Evolutionary conservation across 495 filamentous ascomycete species (phyloP).

Genomic region (Aspergillus conjunctus): DNA sequence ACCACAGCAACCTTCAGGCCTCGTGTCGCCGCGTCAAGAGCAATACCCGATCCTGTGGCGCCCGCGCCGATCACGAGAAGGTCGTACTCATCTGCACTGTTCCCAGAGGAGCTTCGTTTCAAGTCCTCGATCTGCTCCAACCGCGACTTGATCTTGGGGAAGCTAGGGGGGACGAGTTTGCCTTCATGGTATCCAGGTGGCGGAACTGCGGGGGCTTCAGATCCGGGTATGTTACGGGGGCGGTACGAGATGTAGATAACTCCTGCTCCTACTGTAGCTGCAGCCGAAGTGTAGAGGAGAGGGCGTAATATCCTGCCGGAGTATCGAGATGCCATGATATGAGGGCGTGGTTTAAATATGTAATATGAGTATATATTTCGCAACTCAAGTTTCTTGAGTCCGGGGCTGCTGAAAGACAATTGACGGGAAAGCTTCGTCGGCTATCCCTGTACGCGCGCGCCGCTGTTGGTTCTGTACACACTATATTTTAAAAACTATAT

Average conservation of each 20-base stretch:
- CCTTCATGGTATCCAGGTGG: slow-evolving; percentile 82
- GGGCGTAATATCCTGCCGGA: slow-evolving; percentile 58
- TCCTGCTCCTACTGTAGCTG: slow-evolving; percentile 58
- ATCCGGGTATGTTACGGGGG: slow-evolving; percentile 83
- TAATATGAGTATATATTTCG: too few species aligned
- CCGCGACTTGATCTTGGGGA: slow-evolving; percentile 74
- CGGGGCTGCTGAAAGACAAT: background rate
- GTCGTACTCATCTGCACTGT: slow-evolving; percentile 65
- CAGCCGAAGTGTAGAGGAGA: slow-evolving; percentile 63
- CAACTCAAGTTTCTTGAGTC: too few species aligned
- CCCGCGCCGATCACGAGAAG: slow-evolving; percentile 89
- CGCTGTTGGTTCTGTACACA: too few species aligned
- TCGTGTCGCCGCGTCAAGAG: slow-evolving; percentile 89
- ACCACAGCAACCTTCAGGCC: slow-evolving; percentile 91
- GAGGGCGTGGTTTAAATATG: background rate
- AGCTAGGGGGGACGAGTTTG: slow-evolving; percentile 75
- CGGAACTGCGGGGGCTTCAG: slow-evolving; percentile 75
- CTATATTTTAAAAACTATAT: too few species aligned
- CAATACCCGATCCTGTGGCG: slow-evolving; percentile 90
- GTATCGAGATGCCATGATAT: slow-evolving; percentile 61
- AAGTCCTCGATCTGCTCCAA: slow-evolving; percentile 57
- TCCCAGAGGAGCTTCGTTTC: slow-evolving; percentile 36
- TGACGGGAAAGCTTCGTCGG: background rate
- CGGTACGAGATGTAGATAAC: slow-evolving; percentile 78
- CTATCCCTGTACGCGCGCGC: background rate